These are phyloP conservation scores for Solanum corneliomulleri DNA, from an alignment of 257 asterid species.

Conservation along the genomic window DNA sequence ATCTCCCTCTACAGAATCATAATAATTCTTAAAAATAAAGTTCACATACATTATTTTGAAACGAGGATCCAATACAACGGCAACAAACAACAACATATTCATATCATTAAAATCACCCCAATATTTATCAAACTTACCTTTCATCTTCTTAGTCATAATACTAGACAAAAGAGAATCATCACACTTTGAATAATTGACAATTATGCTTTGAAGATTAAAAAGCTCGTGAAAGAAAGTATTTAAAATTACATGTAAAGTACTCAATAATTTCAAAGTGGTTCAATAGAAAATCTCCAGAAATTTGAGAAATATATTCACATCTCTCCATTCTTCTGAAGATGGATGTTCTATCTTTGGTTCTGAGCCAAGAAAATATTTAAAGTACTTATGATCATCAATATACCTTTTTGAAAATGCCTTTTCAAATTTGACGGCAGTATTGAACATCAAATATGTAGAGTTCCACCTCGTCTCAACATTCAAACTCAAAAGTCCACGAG, in stretches of 20 bases:
- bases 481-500: too few species aligned
- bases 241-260: neutral
- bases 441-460: too few species aligned
- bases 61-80: neutral
- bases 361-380: too few species aligned
- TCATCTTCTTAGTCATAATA: neutral
- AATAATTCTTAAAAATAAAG: neutral
- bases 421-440: too few species aligned
- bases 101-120: neutral
- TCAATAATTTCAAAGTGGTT: neutral
- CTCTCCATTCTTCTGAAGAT: neutral
- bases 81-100: neutral
- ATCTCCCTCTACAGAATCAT: neutral
- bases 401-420: too few species aligned
- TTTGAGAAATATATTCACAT: too few species aligned
- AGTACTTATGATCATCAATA: too few species aligned
- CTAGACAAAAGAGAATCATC: neutral
- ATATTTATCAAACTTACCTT: neutral
- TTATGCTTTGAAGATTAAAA: neutral
- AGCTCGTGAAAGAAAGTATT: neutral
- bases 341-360: neutral
- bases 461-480: too few species aligned
- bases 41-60: neutral
- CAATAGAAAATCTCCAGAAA: neutral
- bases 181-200: neutral